A percentile compares a stretch with the other conserved stretches of the same genome.
These are phyloP conservation scores for Fusarium pseudonygamai DNA, from an alignment of 2,329 filamentous ascomycete genomes.

Conservation along the genomic window DNA sequence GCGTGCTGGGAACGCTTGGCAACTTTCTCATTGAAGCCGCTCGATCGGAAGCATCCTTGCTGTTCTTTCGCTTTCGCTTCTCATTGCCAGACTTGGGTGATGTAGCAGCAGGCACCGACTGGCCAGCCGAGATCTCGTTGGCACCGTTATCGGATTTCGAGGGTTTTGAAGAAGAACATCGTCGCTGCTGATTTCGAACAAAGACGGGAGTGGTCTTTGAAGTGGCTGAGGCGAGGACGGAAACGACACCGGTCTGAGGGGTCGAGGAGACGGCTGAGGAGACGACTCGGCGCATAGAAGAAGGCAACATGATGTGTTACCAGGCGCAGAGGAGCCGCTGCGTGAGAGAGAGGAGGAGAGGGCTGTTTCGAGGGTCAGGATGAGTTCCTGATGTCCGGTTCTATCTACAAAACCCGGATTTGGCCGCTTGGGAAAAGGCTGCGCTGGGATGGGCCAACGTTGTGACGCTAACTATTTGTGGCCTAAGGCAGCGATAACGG, in stretches of 20 bases:
- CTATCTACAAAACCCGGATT: conserved; percentile 49
- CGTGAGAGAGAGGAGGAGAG: conserved; percentile 28
- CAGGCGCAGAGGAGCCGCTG: conserved; percentile 36
- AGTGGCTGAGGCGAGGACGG: conserved; percentile 54
- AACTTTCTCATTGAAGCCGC: conserved; percentile 65
- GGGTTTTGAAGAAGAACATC: conserved; percentile 71
- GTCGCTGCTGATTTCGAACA: conserved; percentile 59
- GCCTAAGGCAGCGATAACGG: conserved; percentile 51
- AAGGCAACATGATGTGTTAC: conserved; percentile 60
- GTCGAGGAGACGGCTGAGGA: conserved; percentile 57
- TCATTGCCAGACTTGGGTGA: conserved; percentile 57
- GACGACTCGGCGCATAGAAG: conserved; percentile 65
- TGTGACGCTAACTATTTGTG: conserved; percentile 44
- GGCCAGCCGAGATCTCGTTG: conserved; percentile 59
- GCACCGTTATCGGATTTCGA: conserved; percentile 67
- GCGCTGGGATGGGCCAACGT: conserved; percentile 37
- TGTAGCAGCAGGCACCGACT: conserved; percentile 59
- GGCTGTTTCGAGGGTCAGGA: conserved; percentile 40
- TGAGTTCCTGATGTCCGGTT: conserved; percentile 47
- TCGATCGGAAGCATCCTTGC: conserved; percentile 58
- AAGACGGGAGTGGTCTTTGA: conserved; percentile 52
- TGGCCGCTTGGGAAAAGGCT: conserved; percentile 51
- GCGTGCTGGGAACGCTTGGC: conserved; percentile 79
- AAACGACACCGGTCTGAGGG: conserved; percentile 55
- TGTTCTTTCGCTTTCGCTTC: conserved; percentile 67